phyloP scores from a whole-genome alignment of 176 grass and related monocot species.

The Bonia amplexicaulis region DNA sequence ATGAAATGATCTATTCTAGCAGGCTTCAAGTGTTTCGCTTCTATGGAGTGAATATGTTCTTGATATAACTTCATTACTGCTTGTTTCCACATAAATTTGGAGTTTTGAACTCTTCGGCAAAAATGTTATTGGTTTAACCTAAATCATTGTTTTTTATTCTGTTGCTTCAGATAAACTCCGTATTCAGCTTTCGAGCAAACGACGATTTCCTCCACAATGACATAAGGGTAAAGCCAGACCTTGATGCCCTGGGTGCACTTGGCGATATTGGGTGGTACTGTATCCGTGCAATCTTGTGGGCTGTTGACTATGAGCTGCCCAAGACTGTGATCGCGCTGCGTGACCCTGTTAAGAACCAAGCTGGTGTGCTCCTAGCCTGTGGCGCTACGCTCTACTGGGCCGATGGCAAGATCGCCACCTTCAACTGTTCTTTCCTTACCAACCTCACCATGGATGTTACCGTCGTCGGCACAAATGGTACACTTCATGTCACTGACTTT shows the following conservation, averaged over 20 bases:
- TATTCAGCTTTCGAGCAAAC: slow-evolving; percentile 36
- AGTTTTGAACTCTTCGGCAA: neutral
- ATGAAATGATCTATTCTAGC: neutral
- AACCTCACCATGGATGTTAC: slow-evolving; percentile 59
- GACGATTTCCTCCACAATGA: slow-evolving; percentile 77
- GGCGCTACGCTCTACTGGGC: slow-evolving; percentile 52
- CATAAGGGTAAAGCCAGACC: slow-evolving; percentile 77
- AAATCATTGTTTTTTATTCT: neutral
- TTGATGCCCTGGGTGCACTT: slow-evolving; percentile 66
- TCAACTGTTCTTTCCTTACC: slow-evolving; percentile 61
- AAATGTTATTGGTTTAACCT: neutral
- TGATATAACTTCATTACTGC: neutral
- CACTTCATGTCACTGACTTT: slow-evolving; percentile 59
- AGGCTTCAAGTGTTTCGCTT: neutral
- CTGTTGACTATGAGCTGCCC: slow-evolving; percentile 53
- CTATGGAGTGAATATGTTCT: neutral
- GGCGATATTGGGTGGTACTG: slow-evolving; percentile 78
- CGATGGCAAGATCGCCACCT: slow-evolving; percentile 45
- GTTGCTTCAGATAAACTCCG: slow-evolving; percentile 50
- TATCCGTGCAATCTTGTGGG: slow-evolving; percentile 67
- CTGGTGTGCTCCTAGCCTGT: slow-evolving; percentile 55
- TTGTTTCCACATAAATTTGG: neutral
- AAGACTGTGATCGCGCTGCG: slow-evolving; percentile 37
- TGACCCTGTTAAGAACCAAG: slow-evolving; percentile 44
- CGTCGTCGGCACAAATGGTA: slow-evolving; percentile 51